Evolutionary conservation across 2,329 filamentous ascomycete species (phyloP), one percentile per base, ranked within the genome.

Genomic region (Ceratocystis cubensis): DNA sequence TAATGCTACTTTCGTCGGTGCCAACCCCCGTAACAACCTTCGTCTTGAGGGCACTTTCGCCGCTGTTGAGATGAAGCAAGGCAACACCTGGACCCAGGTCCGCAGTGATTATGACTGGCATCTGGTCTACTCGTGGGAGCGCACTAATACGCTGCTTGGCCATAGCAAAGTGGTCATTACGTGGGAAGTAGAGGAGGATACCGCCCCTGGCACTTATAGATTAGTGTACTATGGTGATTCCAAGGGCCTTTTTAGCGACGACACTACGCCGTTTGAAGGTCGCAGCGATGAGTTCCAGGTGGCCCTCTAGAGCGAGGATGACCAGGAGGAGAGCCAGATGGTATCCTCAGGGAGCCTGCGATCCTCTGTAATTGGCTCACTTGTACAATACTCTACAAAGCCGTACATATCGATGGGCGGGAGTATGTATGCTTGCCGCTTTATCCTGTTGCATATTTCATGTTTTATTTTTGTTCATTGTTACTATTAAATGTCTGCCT

Each of bases 1-100:
- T 33, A 82, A 76, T 3, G 88, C 82, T 0, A 85, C 79, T 0
- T 96, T 96, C 73, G 82, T 91, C 0, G 92, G 88, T 20, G 91
- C 91, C 3, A 96, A 96, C 72, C 92, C 92, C 7, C 82, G 92
- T 63, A 96, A 96, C 74, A 88, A 95, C 69, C 81, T 96, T 56
- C 83, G 85, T 1, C 83, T 91, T 1, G 91, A 90, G 72, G 81
- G 81, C 13, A 96, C 88, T 0, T 96, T 87, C 73, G 88, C 88
- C 0, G 83, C 87, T 0, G 83, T 96, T 0, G 91, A 96, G 78
- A 70, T 70, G 59, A 66, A 71, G 1, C 45, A 61, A 20, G 69
- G 62, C 2, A 22, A 30, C 6, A 71, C 70, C 1, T 96, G 92
- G 92, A 76, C 75, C 10, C 78, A 77, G 50, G 82, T 94, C 25